Evolutionary conservation across 495 filamentous ascomycete species (phyloP).

Genomic region (Neurospora discreta): DNA sequence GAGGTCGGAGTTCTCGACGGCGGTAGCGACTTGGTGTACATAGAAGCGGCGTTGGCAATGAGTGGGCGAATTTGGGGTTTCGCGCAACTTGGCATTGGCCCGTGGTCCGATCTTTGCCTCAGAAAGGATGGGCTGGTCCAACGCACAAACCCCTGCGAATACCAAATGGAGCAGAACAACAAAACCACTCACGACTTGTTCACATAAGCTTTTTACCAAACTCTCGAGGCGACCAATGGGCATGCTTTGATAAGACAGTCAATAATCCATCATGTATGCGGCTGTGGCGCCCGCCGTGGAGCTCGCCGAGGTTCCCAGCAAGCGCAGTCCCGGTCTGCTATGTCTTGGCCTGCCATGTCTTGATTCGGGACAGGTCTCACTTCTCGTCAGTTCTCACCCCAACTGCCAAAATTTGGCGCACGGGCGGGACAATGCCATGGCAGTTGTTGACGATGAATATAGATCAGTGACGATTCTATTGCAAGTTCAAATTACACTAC

Average conservation of each 20-base stretch:
- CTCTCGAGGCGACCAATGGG: conserved; percentile 8
- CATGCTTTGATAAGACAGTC: conserved; percentile 3
- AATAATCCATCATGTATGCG: not conserved
- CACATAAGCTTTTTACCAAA: conserved; percentile 3
- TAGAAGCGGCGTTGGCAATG: not conserved
- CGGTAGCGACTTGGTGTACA: not conserved
- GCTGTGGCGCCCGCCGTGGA: not conserved
- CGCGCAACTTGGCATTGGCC: not conserved
- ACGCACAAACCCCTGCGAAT: not conserved
- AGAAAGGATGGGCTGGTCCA: not conserved
- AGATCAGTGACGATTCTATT: not conserved
- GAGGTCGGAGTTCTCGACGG: not conserved
- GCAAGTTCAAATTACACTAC: not conserved
- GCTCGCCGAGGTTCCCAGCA: not conserved
- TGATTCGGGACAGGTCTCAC: not conserved
- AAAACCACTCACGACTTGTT: conserved; percentile 4
- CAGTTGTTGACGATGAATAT: not conserved
- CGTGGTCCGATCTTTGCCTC: not conserved
- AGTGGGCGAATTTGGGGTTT: not conserved
- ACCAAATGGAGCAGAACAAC: conserved; percentile 1
- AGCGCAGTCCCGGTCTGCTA: not conserved
- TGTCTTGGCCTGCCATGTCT: not conserved
- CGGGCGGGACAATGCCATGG: not conserved
- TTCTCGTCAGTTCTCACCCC: not conserved
- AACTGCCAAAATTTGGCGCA: not conserved